Evolutionary conservation across 2,329 filamentous ascomycete species (phyloP).

Genomic region (Colletotrichum phormii): DNA sequence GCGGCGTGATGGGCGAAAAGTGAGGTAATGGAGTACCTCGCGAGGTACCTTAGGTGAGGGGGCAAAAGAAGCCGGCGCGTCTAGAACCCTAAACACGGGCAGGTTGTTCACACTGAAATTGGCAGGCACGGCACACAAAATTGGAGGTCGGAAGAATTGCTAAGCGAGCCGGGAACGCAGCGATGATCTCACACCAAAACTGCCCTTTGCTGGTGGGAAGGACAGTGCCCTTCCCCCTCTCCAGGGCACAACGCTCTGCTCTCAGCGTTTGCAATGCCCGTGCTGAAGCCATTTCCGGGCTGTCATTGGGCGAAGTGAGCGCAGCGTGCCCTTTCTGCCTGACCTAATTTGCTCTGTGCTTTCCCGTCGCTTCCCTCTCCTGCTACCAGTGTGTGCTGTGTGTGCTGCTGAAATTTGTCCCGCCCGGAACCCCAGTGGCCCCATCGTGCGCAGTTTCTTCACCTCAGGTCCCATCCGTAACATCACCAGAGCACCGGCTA

Average conservation of each 20-base stretch:
- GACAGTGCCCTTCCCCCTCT: neutral
- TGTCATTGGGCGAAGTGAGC: conserved; percentile 20
- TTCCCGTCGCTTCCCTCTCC: conserved; percentile 6
- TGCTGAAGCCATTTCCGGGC: neutral
- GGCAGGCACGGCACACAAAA: conserved; percentile 30
- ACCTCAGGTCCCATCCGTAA: conserved; percentile 34
- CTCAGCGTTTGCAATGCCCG: neutral
- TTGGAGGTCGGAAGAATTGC: conserved; percentile 27
- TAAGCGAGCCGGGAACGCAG: conserved; percentile 27
- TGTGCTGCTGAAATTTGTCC: conserved; percentile 31
- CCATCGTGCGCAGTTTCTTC: conserved; percentile 39
- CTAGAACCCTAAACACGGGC: conserved; percentile 32
- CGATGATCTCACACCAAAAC: conserved; percentile 25
- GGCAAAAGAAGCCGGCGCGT: conserved; percentile 12
- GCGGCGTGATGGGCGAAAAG: conserved; percentile 1
- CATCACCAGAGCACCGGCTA: conserved; percentile 33
- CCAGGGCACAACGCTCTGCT: neutral
- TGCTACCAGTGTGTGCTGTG: neutral
- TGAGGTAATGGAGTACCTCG: neutral
- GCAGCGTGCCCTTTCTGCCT: conserved; percentile 21
- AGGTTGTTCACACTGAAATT: conserved; percentile 4
- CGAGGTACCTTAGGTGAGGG: neutral
- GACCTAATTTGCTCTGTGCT: conserved; percentile 36
- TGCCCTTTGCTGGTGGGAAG: neutral
- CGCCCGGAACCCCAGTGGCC: conserved; percentile 25